Conservation (phyloP, 192 early-diverging fungal species). For the Backusella australiensis region DNA sequence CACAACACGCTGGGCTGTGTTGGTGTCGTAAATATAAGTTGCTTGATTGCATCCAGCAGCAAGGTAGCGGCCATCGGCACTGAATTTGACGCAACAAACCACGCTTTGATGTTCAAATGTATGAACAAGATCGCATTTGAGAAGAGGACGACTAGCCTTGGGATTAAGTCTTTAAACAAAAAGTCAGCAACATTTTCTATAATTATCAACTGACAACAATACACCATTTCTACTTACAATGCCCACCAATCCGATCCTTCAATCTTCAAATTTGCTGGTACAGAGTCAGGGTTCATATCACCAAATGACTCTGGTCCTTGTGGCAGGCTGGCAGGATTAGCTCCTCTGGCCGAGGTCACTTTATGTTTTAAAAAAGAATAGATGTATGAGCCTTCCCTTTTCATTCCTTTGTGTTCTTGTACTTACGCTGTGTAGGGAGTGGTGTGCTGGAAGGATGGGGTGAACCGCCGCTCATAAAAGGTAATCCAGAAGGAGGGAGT, state of each 20-base stretch:
- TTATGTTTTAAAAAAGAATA: neutral
- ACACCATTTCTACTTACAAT: slow-evolving; percentile 42
- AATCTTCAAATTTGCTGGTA: slow-evolving; percentile 69
- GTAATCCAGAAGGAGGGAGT: slow-evolving; percentile 4
- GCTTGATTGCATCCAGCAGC: slow-evolving; percentile 93
- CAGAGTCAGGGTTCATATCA: slow-evolving; percentile 77
- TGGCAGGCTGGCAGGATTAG: neutral
- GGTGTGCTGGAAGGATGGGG: slow-evolving; percentile 12
- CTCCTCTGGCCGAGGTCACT: slow-evolving; percentile 9
- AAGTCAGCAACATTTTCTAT: neutral
- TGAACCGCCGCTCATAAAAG: slow-evolving; percentile 11
- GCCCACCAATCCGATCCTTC: slow-evolving; percentile 89
- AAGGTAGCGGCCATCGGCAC: slow-evolving; percentile 85
- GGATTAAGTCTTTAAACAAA: slow-evolving; percentile 49
- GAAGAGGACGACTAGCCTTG: slow-evolving; percentile 54
- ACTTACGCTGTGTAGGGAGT: slow-evolving; percentile 17
- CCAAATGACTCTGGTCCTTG: slow-evolving; percentile 40
- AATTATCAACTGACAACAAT: neutral
- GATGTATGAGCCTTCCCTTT: neutral
- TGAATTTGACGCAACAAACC: slow-evolving; percentile 97
- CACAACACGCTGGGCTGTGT: neutral
- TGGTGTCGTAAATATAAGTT: slow-evolving; percentile 82
- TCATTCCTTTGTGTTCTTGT: neutral
- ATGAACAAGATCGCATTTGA: slow-evolving; percentile 61
- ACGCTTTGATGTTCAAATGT: slow-evolving; percentile 68